These are phyloP conservation scores for Musa balbisiana DNA, from an alignment of 202 grass and related monocot genomes.

Conservation along the genomic window DNA sequence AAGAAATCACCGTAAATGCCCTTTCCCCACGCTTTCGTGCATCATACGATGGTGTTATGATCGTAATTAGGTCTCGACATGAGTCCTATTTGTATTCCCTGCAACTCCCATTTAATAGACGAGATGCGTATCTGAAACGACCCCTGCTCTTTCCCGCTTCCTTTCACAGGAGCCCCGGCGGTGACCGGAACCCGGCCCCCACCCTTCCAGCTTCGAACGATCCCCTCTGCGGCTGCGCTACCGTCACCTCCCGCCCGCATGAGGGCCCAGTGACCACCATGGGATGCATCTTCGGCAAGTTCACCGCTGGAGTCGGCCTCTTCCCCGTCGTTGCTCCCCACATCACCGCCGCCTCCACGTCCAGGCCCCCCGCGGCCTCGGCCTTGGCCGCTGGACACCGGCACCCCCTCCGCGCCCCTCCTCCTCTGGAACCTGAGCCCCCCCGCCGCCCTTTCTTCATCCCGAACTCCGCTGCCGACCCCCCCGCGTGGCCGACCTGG, in stretches of 20 bases:
- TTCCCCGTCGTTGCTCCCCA: slow-evolving; percentile 33
- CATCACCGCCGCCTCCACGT: slow-evolving; percentile 29
- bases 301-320: slow-evolving; percentile 17
- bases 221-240: not conserved
- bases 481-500: slow-evolving; percentile 64
- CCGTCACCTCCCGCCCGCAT: slow-evolving; percentile 25
- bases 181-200: slow-evolving; percentile 4
- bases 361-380: not conserved
- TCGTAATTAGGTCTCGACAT: no score
- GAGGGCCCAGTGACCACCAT: slow-evolving; percentile 25
- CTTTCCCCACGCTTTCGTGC: no score
- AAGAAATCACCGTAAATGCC: no score
- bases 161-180: not conserved
- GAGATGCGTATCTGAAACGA: no score
- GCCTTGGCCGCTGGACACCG: not conserved
- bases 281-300: slow-evolving; percentile 84
- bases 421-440: slow-evolving; percentile 16
- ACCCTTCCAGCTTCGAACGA: not conserved
- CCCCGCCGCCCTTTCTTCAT: slow-evolving; percentile 7
- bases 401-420: slow-evolving; percentile 36
- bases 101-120: no score
- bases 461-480: not conserved
- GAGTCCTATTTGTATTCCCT: no score
- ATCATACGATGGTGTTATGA: no score
- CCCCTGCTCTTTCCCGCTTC: not conserved